Percentiles rank a stretch among this genome's conserved stretches.
phyloP scores from a whole-genome alignment of 129 eudicot species.

The Mikania micrantha region DNA sequence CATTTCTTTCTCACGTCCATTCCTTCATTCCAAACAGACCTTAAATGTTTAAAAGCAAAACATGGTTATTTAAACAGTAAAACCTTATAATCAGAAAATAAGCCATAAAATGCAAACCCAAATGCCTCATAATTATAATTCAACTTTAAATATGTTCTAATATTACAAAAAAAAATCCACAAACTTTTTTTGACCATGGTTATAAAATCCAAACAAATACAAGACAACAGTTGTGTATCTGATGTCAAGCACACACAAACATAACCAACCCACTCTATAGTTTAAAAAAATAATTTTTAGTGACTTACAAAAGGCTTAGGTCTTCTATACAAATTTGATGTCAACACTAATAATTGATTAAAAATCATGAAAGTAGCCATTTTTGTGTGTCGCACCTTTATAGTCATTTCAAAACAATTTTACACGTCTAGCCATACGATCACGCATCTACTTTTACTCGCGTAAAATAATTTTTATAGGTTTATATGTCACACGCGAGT shows the following conservation, averaged over 20 bases:
- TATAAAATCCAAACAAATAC: conserved; percentile 3
- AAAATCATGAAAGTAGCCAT: background rate
- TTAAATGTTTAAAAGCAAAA: too few species aligned
- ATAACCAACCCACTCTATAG: conserved; percentile 13
- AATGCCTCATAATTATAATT: background rate
- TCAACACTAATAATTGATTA: background rate
- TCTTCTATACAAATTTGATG: conserved; percentile 18
- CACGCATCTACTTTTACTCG: background rate
- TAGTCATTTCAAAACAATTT: background rate
- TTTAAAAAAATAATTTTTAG: background rate
- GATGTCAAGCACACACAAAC: background rate
- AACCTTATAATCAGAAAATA: background rate
- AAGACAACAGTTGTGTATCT: background rate
- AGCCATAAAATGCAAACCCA: background rate
- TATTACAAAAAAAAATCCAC: too few species aligned
- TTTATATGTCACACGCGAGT: background rate
- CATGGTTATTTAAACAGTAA: background rate
- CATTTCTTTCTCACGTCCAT: too few species aligned
- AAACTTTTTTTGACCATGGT: too few species aligned
- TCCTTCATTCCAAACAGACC: too few species aligned
- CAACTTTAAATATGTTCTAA: too few species aligned
- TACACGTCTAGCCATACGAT: background rate
- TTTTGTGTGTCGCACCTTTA: background rate
- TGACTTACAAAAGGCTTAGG: background rate
- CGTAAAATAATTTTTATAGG: background rate